Conservation (phyloP, 1,284 basidiomycete genomes). For the Rhodotorula sp. region DNA sequence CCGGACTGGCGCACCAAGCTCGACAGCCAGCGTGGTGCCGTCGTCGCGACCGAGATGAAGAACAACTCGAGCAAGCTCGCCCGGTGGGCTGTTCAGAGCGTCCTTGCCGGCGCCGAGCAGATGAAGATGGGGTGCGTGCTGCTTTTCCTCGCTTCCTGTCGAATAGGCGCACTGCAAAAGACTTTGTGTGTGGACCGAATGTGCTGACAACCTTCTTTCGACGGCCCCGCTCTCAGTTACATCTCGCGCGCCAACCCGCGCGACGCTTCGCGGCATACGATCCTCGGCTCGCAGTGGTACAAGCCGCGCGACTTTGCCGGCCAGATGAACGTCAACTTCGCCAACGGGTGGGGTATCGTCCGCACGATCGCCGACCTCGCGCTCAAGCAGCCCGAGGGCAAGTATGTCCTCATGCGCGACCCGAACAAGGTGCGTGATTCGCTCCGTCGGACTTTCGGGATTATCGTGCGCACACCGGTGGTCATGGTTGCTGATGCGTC, state of each 20-base stretch:
- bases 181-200: too few relatives aligned
- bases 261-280: constrained; percentile 92
- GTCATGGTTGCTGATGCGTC: too few relatives aligned
- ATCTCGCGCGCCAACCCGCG: constrained; percentile 91
- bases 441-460: neutral
- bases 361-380: constrained; percentile 86
- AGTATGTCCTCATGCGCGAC: constrained; percentile 92
- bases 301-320: constrained; percentile 90
- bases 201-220: neutral
- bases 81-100: constrained; percentile 93
- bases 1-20: constrained; percentile 96
- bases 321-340: constrained; percentile 91
- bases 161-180: neutral
- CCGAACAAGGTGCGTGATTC: constrained; percentile 79
- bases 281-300: constrained; percentile 90
- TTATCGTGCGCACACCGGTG: too few relatives aligned
- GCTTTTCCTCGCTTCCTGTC: constrained; percentile 7
- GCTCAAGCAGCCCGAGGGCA: constrained; percentile 93
- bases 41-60: constrained; percentile 99
- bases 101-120: constrained; percentile 90
- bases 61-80: constrained; percentile 99
- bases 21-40: constrained; percentile 93
- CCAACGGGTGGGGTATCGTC: constrained; percentile 99
- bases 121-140: constrained; percentile 95
- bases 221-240: constrained; percentile 47